Conservation (phyloP, 768 basidiomycete genomes). For the Lactarius sp. region DNA sequence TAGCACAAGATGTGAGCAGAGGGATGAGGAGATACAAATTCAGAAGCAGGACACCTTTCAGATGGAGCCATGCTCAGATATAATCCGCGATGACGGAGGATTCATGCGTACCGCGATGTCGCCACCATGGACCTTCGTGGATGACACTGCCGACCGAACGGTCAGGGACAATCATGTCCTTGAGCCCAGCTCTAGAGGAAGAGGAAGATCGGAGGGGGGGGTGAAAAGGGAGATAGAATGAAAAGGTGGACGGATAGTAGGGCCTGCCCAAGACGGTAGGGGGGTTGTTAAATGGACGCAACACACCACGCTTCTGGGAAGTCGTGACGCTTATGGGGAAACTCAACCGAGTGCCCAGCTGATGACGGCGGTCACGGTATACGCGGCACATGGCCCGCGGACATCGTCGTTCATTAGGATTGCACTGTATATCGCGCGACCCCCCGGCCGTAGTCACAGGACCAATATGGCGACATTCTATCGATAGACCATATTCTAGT, state of each 20-base stretch:
- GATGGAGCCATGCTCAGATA: neutral
- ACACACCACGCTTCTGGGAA: neutral
- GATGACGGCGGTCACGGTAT: too few relatives aligned
- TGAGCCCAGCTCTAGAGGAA: neutral
- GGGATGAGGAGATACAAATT: constrained; percentile 58
- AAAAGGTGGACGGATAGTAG: neutral
- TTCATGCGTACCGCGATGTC: constrained; percentile 45
- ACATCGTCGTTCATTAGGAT: constrained; percentile 5
- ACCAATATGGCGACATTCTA: neutral
- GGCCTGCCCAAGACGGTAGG: neutral
- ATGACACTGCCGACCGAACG: constrained; percentile 58
- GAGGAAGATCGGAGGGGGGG: neutral
- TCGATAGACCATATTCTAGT: neutral
- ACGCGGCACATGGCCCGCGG: constrained; percentile 3
- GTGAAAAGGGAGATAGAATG: neutral
- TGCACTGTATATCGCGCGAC: neutral
- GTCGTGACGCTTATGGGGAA: neutral
- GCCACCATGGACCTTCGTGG: constrained; percentile 57
- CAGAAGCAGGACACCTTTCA: constrained; percentile 49
- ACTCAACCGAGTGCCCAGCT: neutral
- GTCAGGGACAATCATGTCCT: constrained; percentile 35
- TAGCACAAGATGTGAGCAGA: constrained; percentile 58
- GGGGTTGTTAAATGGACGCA: neutral
- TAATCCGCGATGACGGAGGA: neutral
- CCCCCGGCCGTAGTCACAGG: neutral